phyloP scores from a whole-genome alignment of 768 basidiomycete genomes.

The Suillus alpinus region DNA sequence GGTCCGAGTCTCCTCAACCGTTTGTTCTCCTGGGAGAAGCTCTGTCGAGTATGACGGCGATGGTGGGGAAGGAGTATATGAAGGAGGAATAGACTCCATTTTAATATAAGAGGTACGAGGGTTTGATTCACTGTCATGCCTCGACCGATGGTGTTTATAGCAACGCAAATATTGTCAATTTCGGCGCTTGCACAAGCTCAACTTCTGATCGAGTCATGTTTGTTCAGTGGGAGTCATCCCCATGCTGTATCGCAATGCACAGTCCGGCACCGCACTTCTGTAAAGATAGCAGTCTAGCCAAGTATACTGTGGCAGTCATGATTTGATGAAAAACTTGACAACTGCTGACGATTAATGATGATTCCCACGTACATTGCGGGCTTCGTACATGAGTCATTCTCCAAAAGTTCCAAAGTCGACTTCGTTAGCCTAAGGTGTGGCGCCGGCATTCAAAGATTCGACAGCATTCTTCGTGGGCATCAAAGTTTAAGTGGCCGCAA shows the following conservation, averaged over 20 bases:
- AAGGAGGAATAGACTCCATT: slow-evolving; percentile 6
- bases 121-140: background rate
- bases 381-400: background rate
- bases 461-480: background rate
- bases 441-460: background rate
- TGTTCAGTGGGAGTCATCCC: background rate
- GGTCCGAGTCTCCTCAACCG: slow-evolving; percentile 43
- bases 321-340: background rate
- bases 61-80: slow-evolving; percentile 22
- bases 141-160: slow-evolving; percentile 2
- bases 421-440: background rate
- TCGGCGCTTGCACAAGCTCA: background rate
- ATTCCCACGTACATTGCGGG: background rate
- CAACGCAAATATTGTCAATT: background rate
- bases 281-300: background rate
- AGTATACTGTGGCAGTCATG: background rate
- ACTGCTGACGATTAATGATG: background rate
- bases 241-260: background rate
- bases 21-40: slow-evolving; percentile 47
- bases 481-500: too few species aligned
- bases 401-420: background rate
- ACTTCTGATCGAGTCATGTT: background rate
- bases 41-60: slow-evolving; percentile 55
- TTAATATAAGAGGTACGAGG: background rate
- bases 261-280: background rate